Conservation (phyloP, 345 rosid species). For the Angophora floribunda region DNA sequence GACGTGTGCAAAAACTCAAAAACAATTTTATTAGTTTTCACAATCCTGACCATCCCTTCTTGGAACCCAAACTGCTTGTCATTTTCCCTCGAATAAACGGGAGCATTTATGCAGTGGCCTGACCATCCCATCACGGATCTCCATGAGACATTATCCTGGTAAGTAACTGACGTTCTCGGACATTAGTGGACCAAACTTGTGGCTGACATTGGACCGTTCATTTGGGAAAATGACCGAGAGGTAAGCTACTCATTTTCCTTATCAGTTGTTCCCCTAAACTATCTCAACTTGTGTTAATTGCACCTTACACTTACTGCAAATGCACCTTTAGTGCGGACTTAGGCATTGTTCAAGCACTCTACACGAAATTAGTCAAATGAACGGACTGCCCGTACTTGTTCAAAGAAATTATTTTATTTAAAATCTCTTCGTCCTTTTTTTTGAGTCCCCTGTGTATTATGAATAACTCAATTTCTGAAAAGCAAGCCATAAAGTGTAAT, state of each 20-base stretch:
- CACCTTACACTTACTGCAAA: background rate
- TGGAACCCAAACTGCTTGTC: no score
- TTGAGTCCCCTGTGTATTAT: background rate
- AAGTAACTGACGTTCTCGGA: no score
- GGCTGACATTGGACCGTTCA: background rate
- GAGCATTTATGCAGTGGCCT: no score
- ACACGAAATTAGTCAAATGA: background rate
- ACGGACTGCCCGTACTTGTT: background rate
- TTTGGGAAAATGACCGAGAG: background rate
- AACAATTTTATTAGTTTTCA: no score
- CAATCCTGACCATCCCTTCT: no score
- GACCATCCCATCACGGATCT: no score
- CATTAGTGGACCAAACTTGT: background rate
- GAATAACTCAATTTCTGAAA: background rate
- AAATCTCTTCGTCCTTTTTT: background rate
- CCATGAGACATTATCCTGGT: no score
- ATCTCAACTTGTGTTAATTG: background rate
- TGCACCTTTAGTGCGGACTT: background rate
- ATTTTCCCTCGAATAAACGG: no score
- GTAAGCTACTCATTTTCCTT: background rate
- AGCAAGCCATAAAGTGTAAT: background rate
- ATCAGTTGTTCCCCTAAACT: background rate
- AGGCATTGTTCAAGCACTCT: background rate
- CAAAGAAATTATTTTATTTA: background rate
- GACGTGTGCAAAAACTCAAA: no score